Evolutionary conservation across 495 filamentous ascomycete species (phyloP).

Genomic region (Lindgomyces ingoldianus): DNA sequence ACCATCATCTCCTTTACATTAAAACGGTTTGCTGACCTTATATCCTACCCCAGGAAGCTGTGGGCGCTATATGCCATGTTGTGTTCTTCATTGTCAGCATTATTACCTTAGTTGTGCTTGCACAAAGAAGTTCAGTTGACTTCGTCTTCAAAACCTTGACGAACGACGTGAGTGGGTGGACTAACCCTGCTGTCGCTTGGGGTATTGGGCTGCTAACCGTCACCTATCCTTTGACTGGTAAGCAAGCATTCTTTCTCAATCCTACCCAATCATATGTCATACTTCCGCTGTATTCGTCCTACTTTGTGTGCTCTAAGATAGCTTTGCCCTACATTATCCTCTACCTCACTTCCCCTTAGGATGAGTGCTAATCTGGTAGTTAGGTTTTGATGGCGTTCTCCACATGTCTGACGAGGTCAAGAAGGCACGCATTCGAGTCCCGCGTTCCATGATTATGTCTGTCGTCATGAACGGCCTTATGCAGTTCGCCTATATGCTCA

Average conservation of each 20-base stretch:
- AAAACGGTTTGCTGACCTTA: no score
- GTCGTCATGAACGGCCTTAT: constrained; percentile 35
- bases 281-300: no score
- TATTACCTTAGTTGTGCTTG: constrained; percentile 27
- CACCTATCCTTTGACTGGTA: constrained; percentile 28
- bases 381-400: constrained; percentile 36
- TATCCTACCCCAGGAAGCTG: no score
- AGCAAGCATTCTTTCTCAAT: constrained; percentile 1
- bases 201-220: constrained; percentile 28
- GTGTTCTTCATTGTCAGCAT: constrained; percentile 35
- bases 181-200: constrained; percentile 26
- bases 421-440: constrained; percentile 25
- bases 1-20: no score
- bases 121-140: constrained; percentile 18
- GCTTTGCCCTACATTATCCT: no score
- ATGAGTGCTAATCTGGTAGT: not conserved
- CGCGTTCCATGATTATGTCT: constrained; percentile 33
- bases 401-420: constrained; percentile 39
- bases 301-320: no score
- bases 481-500: constrained; percentile 35
- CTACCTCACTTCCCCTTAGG: no score
- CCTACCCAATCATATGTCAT: no score
- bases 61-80: constrained; percentile 33
- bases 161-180: constrained; percentile 32
- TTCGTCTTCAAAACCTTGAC: constrained; percentile 32